Base-by-base conservation (phyloP, 2,329 filamentous ascomycete species). In the Fusarium illudens region DNA sequence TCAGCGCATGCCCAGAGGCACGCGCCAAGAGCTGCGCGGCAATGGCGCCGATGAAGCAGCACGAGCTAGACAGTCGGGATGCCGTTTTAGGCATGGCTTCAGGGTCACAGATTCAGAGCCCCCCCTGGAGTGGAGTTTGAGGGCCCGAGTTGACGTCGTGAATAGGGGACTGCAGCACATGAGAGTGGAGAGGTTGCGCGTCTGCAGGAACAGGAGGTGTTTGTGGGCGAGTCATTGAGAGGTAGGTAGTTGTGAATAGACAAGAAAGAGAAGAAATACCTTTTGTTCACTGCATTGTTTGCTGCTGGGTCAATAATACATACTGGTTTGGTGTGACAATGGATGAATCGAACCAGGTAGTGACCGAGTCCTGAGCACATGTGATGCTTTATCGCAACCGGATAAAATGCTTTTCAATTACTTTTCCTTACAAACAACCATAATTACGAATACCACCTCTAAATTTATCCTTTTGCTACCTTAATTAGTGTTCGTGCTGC, bases 1-100 rank as follows among this genome's bases (percentile, higher is more conserved):
- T 42, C 25, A 42, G 6, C 22, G 20, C 12, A 32, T 37, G 12
- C 32, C 25, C 19, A 11, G n/a, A 42, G 29, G 37, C 34, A 29
- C 32, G 49, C 7, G 51, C 22, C 29, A 54, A 62, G 33, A 29
- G 19, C 32, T 49, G 58, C 49, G 32, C 29, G 15, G 42, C 29
- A 55, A 42, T 42, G 53, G 54, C 60, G 39, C 27, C 20, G 48
- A 42, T 32, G 25, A 52, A 42, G 27, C 56, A 17, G 50, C 12
- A 33, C 15, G 19, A 17, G 7, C 34, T 20, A 3, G 10, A 20
- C 13, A 20, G 27, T 46, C 29, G n/a, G n/a, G 27, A 22, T 54
- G 11, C 44, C 58, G 10, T 11, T 48, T 62, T 62, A 25, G 58
- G 61, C 42, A 62, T 62, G 17, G 46, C 20, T 37, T 17, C 17